Evolutionary conservation across 345 rosid species (phyloP), one percentile per base, ranked within the genome.

Genomic region (Eucalyptus marginata): DNA sequence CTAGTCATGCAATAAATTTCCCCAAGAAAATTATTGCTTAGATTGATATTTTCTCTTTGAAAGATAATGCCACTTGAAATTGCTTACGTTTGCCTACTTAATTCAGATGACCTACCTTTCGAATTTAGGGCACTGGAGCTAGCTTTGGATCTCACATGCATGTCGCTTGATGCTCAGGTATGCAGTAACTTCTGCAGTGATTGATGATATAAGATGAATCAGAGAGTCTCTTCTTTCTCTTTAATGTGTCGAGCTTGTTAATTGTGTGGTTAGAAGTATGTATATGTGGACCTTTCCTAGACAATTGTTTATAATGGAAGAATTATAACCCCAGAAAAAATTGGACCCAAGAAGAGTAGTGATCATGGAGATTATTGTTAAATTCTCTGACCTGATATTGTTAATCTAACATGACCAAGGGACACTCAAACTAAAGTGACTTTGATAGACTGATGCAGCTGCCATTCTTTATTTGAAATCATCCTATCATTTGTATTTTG

Each of bases 71-170:
- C 86, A 56, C 56, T 16, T 88, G 85, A 76, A 86, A 36, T 87
- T 91, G 89, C 93, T 93, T 22, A 90, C 44, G 6, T 71, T 54
- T 91, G 71, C 87, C 90, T 88, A 54, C 81, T 89, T 93, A 89
- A 90, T 93, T 88, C 96, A 98, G 99, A 98, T 94, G 98, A 98
- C 93, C 93, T 98, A 88, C 99, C 99, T 40, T 98, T 98, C 92
- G 99, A 98, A 87, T 96, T 98, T 90, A 95, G 93, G 92, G 98
- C 99, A 46, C 93, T 98, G 90, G 99, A 98, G 92, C 88, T 98
- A 92, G 98, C 98, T 90, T 93, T 98, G 95, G 99, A 98, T 84
- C 62, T 96, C 86, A 94, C 98, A 87, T 98, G 99, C 95, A 92
- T 92, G 93, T 94, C 97, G 88, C 95, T 98, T 92, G 98, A 96